phyloP scores from a whole-genome alignment of 2,329 filamentous ascomycete species.

The Monascus ruber region DNA sequence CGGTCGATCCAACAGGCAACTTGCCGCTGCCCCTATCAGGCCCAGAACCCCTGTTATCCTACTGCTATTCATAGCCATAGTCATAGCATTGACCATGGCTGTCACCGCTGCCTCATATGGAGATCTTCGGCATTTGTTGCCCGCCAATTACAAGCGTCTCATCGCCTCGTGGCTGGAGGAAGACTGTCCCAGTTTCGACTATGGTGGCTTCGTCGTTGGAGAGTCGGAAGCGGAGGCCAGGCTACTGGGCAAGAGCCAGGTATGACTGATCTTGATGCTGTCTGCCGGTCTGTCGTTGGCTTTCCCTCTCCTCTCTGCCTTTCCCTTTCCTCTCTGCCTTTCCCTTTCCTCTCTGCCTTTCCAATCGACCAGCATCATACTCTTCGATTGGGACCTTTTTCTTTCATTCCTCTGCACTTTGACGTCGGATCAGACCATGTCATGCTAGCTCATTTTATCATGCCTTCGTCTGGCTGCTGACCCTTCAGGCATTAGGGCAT shows the following conservation, averaged over 20 bases:
- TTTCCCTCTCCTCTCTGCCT: background rate
- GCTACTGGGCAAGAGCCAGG: constrained; percentile 47
- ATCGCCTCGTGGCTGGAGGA: constrained; percentile 83
- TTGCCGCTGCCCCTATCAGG: too few relatives aligned
- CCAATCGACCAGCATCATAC: too few relatives aligned
- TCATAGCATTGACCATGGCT: background rate
- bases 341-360: background rate
- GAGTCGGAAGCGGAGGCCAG: constrained; percentile 32
- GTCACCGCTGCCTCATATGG: constrained; percentile 48
- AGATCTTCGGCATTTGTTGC: constrained; percentile 62
- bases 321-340: background rate
- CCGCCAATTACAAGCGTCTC: constrained; percentile 69
- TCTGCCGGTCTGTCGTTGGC: background rate
- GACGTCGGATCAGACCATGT: too few relatives aligned
- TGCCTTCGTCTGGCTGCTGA: background rate
- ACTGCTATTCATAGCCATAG: too few relatives aligned
- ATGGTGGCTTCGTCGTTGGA: constrained; percentile 92
- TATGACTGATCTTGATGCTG: constrained; percentile 14
- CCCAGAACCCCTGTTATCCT: too few relatives aligned
- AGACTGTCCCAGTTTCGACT: constrained; percentile 93
- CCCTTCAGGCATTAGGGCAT: constrained; percentile 46
- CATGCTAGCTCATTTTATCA: too few relatives aligned
- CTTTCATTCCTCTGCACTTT: too few relatives aligned
- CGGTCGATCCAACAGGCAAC: too few relatives aligned
- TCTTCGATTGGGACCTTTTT: too few relatives aligned